These are phyloP conservation scores for Zoysia matrella DNA, from an alignment of 202 grass and related monocot genomes.

Conservation along the genomic window DNA sequence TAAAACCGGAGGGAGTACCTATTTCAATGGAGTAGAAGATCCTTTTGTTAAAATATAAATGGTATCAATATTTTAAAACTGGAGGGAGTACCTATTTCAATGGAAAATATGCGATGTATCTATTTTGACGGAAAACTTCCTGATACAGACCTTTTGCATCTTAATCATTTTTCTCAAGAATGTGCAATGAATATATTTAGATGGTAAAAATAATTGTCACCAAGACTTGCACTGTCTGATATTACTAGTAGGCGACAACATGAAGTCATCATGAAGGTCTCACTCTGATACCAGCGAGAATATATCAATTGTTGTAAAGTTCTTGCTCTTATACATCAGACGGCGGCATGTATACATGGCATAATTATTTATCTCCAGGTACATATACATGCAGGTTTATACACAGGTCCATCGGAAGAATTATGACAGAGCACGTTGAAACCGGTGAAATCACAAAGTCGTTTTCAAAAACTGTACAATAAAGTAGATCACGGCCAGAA, in stretches of 20 bases:
- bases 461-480: conserved; percentile 79
- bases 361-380: conserved; percentile 18
- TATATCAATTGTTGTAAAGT: neutral
- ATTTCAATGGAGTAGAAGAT: too few relatives aligned
- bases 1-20: too few relatives aligned
- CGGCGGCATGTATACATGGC: neutral
- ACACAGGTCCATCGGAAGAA: conserved; percentile 16
- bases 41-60: too few relatives aligned
- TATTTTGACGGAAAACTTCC: too few relatives aligned
- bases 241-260: neutral
- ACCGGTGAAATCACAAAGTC: conserved; percentile 53
- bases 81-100: too few relatives aligned
- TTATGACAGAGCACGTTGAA: neutral
- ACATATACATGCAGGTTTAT: conserved; percentile 27
- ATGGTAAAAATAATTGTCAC: neutral
- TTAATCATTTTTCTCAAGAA: too few relatives aligned
- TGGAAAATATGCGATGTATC: too few relatives aligned
- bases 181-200: too few relatives aligned
- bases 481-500: conserved; percentile 84
- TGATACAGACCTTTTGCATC: too few relatives aligned
- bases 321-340: conserved; percentile 7
- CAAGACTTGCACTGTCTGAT: neutral
- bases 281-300: neutral
- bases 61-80: too few relatives aligned
- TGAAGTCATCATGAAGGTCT: neutral